These are phyloP conservation scores for Solanum aculeatissimum DNA, from an alignment of 305 asterid genomes.

Conservation along the genomic window DNA sequence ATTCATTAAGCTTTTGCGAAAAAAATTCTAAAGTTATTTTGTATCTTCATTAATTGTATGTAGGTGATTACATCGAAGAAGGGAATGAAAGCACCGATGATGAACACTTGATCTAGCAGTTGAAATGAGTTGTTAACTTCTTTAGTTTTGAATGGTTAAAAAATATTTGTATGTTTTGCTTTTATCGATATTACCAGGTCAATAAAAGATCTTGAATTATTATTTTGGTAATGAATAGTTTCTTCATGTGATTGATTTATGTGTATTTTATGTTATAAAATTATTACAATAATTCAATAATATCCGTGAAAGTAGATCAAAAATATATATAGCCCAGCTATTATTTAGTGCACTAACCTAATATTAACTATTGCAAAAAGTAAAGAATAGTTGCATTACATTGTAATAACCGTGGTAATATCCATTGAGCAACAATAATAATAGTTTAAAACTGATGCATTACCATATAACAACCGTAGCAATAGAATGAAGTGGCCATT, in stretches of 20 bases:
- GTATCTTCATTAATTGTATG: not conserved
- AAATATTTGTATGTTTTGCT: not conserved
- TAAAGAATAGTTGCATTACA: not conserved
- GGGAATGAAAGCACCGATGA: not conserved
- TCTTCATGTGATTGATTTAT: not conserved
- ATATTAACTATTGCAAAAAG: not conserved
- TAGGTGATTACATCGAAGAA: not conserved
- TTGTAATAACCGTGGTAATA: not conserved
- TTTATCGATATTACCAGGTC: not conserved
- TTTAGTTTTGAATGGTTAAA: not conserved
- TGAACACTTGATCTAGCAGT: not conserved
- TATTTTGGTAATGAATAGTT: not conserved
- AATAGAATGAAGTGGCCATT: not conserved
- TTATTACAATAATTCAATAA: not conserved
- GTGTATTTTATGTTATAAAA: not conserved
- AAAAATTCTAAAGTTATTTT: not conserved
- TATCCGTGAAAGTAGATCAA: not conserved
- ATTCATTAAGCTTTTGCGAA: not conserved
- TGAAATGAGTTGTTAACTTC: not conserved
- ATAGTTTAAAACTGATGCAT: not conserved
- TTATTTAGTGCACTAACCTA: not conserved
- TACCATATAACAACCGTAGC: not conserved
- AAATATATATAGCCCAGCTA: not conserved
- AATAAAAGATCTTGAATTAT: not conserved
- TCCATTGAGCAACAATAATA: not conserved